Evolutionary conservation across 2,329 filamentous ascomycete genomes (phyloP), one percentile per base, ranked within the genome.

Genomic region (Zasmidium cellare): DNA sequence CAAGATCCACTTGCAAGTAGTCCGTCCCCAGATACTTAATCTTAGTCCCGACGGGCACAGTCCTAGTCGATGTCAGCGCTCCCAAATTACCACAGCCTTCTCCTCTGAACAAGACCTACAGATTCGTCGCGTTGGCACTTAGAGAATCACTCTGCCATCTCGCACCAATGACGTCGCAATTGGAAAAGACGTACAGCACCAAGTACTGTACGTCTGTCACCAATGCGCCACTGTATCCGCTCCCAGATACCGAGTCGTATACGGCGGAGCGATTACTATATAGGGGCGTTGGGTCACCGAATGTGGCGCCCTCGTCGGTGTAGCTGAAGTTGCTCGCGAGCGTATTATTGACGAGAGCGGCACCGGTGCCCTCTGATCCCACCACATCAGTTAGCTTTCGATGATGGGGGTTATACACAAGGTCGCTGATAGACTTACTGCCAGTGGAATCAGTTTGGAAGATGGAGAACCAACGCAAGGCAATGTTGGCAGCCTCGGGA

Each of bases 361-460:
- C 46, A 25, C 58, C 58, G 7, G 58, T 60, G 1, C 55, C 53
- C n/a, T n/a, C n/a, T n/a, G n/a, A n/a, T n/a, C n/a, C n/a, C n/a
- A n/a, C n/a, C n/a, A n/a, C n/a, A n/a, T n/a, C n/a, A n/a, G n/a
- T n/a, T n/a, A n/a, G n/a, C n/a, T n/a, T n/a, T n/a, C n/a, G n/a
- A n/a, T n/a, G n/a, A n/a, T n/a, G n/a, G n/a, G n/a, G n/a, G n/a
- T n/a, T n/a, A n/a, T n/a, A n/a, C n/a, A n/a, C n/a, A n/a, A n/a
- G n/a, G n/a, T n/a, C n/a, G n/a, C n/a, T n/a, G n/a, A n/a, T n/a
- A n/a, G n/a, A n/a, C n/a, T n/a, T n/a, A 25, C 45, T 54, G 22
- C 58, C 58, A 7, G 22, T n/a, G n/a, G 28, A 38, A n/a, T 60
- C 51, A n/a, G 58, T 60, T 25, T 57, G 24, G 46, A 60, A 60